A percentile compares a stretch with the other conserved stretches of the same genome.
Evolutionary conservation across 345 rosid species (phyloP).

Genomic region (Euphorbia pulcherrima): DNA sequence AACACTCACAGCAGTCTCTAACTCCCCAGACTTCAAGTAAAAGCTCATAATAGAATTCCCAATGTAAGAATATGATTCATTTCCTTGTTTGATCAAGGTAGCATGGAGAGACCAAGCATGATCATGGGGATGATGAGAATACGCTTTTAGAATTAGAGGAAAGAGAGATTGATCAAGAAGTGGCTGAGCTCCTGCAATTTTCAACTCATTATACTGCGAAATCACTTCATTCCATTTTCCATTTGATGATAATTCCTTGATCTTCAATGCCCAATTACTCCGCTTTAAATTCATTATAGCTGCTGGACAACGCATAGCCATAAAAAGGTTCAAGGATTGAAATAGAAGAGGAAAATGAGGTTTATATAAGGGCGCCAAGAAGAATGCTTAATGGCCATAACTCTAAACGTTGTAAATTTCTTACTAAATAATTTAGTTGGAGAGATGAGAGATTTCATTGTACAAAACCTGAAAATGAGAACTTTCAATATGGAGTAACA

Average conservation of each 20-base stretch:
- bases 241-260: constrained; percentile 39
- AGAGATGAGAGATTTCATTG: neutral
- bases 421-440: neutral
- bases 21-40: constrained; percentile 50
- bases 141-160: constrained; percentile 54
- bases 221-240: constrained; percentile 57
- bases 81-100: constrained; percentile 50
- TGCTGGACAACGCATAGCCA: constrained; percentile 24
- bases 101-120: constrained; percentile 49
- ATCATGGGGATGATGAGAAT: constrained; percentile 38
- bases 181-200: constrained; percentile 31
- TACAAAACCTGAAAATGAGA: neutral
- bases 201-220: constrained; percentile 37
- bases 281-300: constrained; percentile 30
- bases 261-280: constrained; percentile 29
- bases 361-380: neutral
- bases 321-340: no score
- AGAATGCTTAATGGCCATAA: neutral
- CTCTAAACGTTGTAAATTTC: neutral
- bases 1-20: constrained; percentile 34
- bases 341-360: neutral
- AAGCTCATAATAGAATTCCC: constrained; percentile 62
- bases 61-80: constrained; percentile 40
- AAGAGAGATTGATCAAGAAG: constrained; percentile 38
- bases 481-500: neutral